Evolutionary conservation across 2,329 filamentous ascomycete genomes (phyloP), one percentile per base, ranked within the genome.

Genomic region (Apiospora phragmitis): DNA sequence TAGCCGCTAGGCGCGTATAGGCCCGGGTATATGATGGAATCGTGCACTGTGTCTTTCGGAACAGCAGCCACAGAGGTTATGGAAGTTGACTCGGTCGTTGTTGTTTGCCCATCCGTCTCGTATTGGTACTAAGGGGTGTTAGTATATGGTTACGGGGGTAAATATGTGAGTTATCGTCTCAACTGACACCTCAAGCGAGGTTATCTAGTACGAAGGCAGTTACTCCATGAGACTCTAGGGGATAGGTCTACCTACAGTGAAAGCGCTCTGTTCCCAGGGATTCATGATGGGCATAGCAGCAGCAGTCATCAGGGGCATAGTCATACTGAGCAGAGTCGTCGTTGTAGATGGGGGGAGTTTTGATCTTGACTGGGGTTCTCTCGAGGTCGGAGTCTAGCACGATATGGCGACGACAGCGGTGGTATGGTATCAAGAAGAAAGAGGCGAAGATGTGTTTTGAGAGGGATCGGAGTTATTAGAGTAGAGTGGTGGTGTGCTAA

Each of bases 1-100:
- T 87, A 84, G 2, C 87, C 87, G 65, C 84, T 89, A 4, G 83
- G 82, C 5, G 86, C 83, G 73, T 90, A 90, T 1, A 90, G 78
- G 8, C 87, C 87, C 0, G 87, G 87, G 70, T 86, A 89, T 71
- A 90, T 88, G 71, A 88, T 78, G 49, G 85, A 79, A 74, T 89
- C 85, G 47, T 76, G 74, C 11, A 75, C 72, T n/a, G 7, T 71
- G 59, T 72, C 73, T 32, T 75, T 74, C 8, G 73, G 65, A 11
- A 70, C 69, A 38, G 74, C 69, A n/a, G 69, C 68, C 4, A 70
- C 66, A 0, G 69, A 24, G n/a, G 62, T 11, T 45, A 74, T 45
- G 8, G 72, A 41, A 8, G 62, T 41, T 6, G 71, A 29, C 41
- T 73, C 69, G 18, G 65, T 18, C 24, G 68, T 42, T 9, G 70